Evolutionary conservation across 345 rosid species (phyloP), one percentile per base, ranked within the genome.

Genomic region (Clausena lansium): DNA sequence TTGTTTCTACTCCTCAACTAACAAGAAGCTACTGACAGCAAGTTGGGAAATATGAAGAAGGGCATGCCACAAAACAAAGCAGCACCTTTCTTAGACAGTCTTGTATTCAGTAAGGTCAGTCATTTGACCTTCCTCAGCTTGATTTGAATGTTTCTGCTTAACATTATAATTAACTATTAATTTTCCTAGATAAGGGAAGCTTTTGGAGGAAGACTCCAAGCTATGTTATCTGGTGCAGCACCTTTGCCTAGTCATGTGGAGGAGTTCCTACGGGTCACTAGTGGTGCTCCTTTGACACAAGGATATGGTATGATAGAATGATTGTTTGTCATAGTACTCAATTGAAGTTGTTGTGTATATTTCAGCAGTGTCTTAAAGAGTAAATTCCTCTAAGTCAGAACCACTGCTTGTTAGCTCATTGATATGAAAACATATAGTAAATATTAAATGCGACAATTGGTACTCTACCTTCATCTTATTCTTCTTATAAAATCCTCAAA

Each of bases 171-270:
- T 9, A 6, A 50, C 6, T 11, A 5, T 63, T 67, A 36, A 33
- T 68, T 76, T 50, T 82, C 55, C 74, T 61, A 95, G 99, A 85
- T 89, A 78, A 92, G 90, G 76, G 93, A 82, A 77, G 93, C 91
- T 78, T 79, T 92, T 33, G 99, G 99, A 68, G 98, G 99, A 81
- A 82, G 86, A 87, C 88, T 92, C 50, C 90, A 92, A 20, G 84
- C 88, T 76, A 39, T 94, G 83, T 83, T 93, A 45, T 94, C 99
- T 67, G 98, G 99, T 22, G 99, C 99, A 30, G 99, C 99, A 4
- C 99, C 98, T 77, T 79, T 94, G 86, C 88, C 99, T 77, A 86
- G 77, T 76, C 97, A 96, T 58, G 99, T 94, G 25, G 98, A 96
- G 79, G 99, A 94, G 83, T 94, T 96, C 76, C 33, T 94, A 70